Percentiles rank a stretch among this genome's conserved stretches.
Evolutionary conservation across 1,284 basidiomycete species (phyloP).

Genomic region (Ustilago hordei): DNA sequence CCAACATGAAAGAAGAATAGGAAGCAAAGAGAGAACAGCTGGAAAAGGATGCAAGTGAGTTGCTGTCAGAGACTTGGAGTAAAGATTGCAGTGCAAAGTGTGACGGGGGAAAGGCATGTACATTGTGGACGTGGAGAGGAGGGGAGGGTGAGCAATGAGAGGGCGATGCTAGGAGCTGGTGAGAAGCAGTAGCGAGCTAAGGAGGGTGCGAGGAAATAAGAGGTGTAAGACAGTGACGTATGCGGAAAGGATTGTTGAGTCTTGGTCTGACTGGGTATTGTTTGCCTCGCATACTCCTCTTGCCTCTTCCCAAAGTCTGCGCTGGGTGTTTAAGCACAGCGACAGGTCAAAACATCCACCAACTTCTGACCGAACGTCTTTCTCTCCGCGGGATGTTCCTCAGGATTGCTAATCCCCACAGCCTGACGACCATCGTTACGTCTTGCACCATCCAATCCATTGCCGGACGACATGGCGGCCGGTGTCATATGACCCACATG

Average conservation of each 20-base stretch:
- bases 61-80: background rate
- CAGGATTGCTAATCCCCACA: constrained; percentile 61
- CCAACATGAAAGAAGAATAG: too few species aligned
- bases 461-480: constrained; percentile 39
- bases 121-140: background rate
- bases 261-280: constrained; percentile 11
- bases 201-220: background rate
- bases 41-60: too few species aligned
- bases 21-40: too few species aligned
- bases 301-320: background rate
- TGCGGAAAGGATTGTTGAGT: background rate
- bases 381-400: constrained; percentile 57
- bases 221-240: background rate
- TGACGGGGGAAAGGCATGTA: background rate
- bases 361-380: constrained; percentile 68
- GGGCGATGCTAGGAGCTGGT: background rate
- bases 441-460: constrained; percentile 51
- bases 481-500: constrained; percentile 55
- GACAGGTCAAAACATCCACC: constrained; percentile 68
- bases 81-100: background rate
- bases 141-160: background rate
- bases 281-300: constrained; percentile 14
- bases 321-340: constrained; percentile 60
- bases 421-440: constrained; percentile 47
- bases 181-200: background rate